Evolutionary conservation across 2,329 filamentous ascomycete genomes (phyloP).

Genomic region (Apiospora marii): DNA sequence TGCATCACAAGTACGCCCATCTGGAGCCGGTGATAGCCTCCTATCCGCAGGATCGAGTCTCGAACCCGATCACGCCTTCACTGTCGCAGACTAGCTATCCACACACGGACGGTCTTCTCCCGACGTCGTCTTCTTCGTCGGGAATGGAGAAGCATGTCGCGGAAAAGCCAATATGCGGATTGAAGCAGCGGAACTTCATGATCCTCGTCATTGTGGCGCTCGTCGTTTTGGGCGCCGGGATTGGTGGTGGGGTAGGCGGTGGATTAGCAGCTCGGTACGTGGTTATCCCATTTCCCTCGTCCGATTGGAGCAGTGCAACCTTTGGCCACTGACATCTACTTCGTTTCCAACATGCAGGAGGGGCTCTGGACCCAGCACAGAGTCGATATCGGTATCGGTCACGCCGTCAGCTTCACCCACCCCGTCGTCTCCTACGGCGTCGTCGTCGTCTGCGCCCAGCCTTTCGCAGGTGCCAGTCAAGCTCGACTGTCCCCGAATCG

Average conservation of each 20-base stretch:
- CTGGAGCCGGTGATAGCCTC: background rate
- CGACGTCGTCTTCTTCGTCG: background rate
- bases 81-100: background rate
- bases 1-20: background rate
- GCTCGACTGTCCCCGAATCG: constrained; percentile 13
- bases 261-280: background rate
- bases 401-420: background rate
- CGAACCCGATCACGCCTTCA: background rate
- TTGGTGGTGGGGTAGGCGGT: constrained; percentile 7
- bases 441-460: background rate
- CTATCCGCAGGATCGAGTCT: background rate
- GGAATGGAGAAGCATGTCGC: background rate
- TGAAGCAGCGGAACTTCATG: background rate
- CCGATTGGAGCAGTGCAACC: background rate
- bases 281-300: background rate
- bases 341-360: background rate
- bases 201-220: background rate
- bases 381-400: background rate
- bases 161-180: background rate
- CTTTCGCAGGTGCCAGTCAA: background rate
- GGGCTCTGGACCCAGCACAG: too few relatives aligned
- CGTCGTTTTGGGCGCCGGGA: background rate
- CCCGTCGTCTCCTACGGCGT: background rate
- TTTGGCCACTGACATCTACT: background rate
- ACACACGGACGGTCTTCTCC: background rate